Conservation (phyloP, 2,329 filamentous ascomycete species). For the Knoxdaviesia capensis region DNA sequence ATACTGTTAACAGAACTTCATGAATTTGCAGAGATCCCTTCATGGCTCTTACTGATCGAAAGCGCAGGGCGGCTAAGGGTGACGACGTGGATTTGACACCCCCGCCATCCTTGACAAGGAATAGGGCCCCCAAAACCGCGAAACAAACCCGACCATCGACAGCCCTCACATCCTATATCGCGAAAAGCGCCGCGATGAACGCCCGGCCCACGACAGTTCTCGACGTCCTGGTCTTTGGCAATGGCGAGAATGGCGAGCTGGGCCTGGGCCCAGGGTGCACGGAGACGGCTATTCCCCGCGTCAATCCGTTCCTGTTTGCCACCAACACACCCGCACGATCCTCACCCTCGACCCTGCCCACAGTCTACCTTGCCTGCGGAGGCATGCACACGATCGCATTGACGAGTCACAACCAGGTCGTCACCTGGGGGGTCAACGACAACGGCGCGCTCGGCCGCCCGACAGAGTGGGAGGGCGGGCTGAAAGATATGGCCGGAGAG, state of each 20-base stretch:
- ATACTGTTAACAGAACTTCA: no score
- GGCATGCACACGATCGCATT: slow-evolving; percentile 60
- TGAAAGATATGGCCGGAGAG: slow-evolving; percentile 24
- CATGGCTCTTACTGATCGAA: no score
- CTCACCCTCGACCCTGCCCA: no score
- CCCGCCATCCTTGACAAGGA: no score
- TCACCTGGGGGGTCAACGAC: slow-evolving; percentile 72
- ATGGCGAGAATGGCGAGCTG: slow-evolving; percentile 60
- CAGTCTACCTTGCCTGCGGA: slow-evolving; percentile 46
- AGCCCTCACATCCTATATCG: no score
- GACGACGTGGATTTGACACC: no score
- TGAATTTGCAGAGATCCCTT: no score
- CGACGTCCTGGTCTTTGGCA: slow-evolving; percentile 62
- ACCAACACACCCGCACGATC: slow-evolving; percentile 9
- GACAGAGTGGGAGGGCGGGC: slow-evolving; percentile 38
- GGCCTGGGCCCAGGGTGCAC: slow-evolving; percentile 52
- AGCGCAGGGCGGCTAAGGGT: no score
- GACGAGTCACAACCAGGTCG: slow-evolving; percentile 53
- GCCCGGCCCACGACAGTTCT: slow-evolving; percentile 39
- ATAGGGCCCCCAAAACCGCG: no score
- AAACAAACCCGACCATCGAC: no score
- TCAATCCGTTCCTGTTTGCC: slow-evolving; percentile 61
- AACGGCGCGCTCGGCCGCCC: slow-evolving; percentile 52
- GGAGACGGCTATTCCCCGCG: slow-evolving; percentile 37
- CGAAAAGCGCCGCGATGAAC: slow-evolving; percentile 24